Evolutionary conservation across 495 filamentous ascomycete genomes (phyloP), one percentile per base, ranked within the genome.

Genomic region (Podospora pseudocomata): DNA sequence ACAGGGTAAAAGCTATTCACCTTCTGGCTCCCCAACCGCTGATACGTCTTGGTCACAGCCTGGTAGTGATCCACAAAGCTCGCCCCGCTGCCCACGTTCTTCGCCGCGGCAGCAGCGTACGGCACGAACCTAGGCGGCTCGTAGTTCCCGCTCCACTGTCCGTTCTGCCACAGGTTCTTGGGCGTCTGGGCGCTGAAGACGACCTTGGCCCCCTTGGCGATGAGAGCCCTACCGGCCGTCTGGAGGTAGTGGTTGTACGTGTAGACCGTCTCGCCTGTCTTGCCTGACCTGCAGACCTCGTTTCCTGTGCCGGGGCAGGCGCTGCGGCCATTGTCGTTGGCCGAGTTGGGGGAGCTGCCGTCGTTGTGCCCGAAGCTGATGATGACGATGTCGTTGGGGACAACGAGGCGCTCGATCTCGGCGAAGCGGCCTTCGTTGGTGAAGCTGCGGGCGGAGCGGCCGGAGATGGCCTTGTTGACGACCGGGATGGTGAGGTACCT

Each of bases 321-420:
- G 60, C 81, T 85, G 60, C 87, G 85, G 23, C 85, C 86, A 75
- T 90, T 88, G 75, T 90, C 87, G 18, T 68, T 78, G 3, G 75
- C 75, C n/a, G 73, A 72, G 7, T 79, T 78, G 4, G 89, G 82
- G 5, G 84, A 86, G 13, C 87, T 86, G 64, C 87, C 87, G 71
- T 89, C 87, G 74, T 90, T 90, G 80, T 90, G 87, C 1, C 87
- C 87, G 67, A 90, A 88, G 70, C 87, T 86, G 71, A 88, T 87
- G 59, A 88, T 77, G 54, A 88, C 86, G 32, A 78, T 86, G 75
- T 90, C 87, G 58, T 83, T 84, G 7, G 79, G 26, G 53, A 81
- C 65, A 19, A 88, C 77, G 20, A 77, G 66, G 59, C 73, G 68
- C 71, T 84, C 82, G 69, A 90, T 82, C 16, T 79, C 79, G 57